Conservation (phyloP, 2,329 filamentous ascomycete genomes). For the Aspergillus versicolor region DNA sequence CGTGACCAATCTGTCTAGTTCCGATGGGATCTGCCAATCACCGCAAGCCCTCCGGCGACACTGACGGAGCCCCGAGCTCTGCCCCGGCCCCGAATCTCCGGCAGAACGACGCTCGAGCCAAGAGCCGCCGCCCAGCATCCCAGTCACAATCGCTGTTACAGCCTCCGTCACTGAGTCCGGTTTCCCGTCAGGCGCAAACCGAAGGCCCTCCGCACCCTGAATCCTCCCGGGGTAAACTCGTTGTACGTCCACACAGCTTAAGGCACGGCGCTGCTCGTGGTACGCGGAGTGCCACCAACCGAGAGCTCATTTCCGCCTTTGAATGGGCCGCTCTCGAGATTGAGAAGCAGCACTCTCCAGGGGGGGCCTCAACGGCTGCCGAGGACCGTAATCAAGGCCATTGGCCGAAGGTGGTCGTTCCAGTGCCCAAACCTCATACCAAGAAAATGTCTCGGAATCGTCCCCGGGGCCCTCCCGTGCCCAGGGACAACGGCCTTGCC, state of each 20-base stretch:
- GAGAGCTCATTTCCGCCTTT: conserved; percentile 23
- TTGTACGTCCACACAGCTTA: conserved; percentile 15
- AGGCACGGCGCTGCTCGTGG: conserved; percentile 25
- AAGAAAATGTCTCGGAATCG: conserved; percentile 43
- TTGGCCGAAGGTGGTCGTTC: conserved; percentile 4
- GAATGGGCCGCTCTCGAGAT: conserved; percentile 29
- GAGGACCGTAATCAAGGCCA: conserved; percentile 10
- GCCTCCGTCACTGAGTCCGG: not conserved
- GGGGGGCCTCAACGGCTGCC: conserved; percentile 6
- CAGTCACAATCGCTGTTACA: not conserved
- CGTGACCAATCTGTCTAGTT: not conserved
- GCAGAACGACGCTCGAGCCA: conserved; percentile 1
- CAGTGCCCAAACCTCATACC: conserved; percentile 1
- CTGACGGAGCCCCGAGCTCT: conserved; percentile 7
- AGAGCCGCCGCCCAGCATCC: conserved; percentile 5
- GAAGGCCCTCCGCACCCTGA: not conserved
- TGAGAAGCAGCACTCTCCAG: conserved; percentile 15
- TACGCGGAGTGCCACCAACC: conserved; percentile 21
- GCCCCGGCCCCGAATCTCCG: conserved; percentile 2
- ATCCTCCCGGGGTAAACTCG: conserved; percentile 1
- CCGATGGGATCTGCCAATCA: conserved; percentile 22
- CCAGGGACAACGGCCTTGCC: conserved; percentile 44
- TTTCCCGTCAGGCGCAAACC: conserved; percentile 2
- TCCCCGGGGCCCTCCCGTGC: conserved; percentile 35
- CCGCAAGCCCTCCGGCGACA: conserved; percentile 5